Percentiles rank a stretch among this genome's conserved stretches.
These are phyloP conservation scores for Yarrowia porcina DNA, from an alignment of 805 yeast genomes.

Conservation along the genomic window DNA sequence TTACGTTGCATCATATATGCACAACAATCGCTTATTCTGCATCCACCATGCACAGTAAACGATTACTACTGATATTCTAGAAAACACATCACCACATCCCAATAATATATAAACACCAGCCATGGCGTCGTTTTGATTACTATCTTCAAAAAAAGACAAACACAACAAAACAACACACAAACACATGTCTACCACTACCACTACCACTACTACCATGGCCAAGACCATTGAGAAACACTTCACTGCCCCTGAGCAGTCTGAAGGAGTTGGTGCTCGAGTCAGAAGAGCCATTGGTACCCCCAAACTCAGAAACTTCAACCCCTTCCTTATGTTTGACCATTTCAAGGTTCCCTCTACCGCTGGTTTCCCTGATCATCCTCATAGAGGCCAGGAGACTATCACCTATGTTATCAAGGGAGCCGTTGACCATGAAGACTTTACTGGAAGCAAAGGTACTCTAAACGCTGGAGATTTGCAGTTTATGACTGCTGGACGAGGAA, in stretches of 20 bases:
- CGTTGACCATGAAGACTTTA: constrained; percentile 79
- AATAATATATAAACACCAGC: not conserved
- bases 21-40: not conserved
- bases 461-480: constrained; percentile 81
- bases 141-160: not conserved
- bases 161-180: not conserved
- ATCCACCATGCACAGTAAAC: not conserved
- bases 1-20: not conserved
- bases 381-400: constrained; percentile 77
- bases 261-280: constrained; percentile 83
- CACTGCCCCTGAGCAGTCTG: constrained; percentile 53
- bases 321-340: constrained; percentile 44
- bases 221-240: not conserved
- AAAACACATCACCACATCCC: not conserved
- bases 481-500: constrained; percentile 89
- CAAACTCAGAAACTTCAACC: constrained; percentile 64
- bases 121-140: not conserved
- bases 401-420: constrained; percentile 62
- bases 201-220: not conserved
- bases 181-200: not conserved
- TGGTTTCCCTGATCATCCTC: constrained; percentile 79
- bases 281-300: constrained; percentile 67
- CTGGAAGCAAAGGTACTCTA: constrained; percentile 71
- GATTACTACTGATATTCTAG: not conserved
- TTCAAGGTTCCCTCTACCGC: constrained; percentile 27